Evolutionary conservation across 2,329 filamentous ascomycete genomes (phyloP).

Genomic region (Bipolaris bicolor): DNA sequence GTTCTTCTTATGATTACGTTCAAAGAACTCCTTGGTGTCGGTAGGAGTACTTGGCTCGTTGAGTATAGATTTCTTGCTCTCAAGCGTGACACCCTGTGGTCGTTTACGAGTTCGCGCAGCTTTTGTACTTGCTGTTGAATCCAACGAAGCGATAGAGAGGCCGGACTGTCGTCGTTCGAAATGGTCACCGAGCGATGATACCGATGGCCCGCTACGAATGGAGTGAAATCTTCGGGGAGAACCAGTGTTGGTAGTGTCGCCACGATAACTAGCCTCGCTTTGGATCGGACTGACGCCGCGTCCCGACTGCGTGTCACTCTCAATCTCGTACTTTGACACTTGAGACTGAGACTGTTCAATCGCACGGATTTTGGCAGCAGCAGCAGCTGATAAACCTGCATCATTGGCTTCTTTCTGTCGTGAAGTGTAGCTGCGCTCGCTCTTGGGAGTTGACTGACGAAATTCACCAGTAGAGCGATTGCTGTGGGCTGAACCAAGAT

Average conservation of each 20-base stretch:
- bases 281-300: conserved; percentile 86
- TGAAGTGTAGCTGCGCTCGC: conserved; percentile 55
- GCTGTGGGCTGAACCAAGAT: conserved; percentile 71
- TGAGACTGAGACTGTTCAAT: conserved; percentile 44
- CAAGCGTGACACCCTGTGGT: conserved; percentile 59
- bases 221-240: conserved; percentile 58
- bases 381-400: conserved; percentile 38
- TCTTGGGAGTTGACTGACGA: conserved; percentile 53
- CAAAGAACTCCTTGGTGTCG: conserved; percentile 58
- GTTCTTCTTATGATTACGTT: conserved; percentile 64
- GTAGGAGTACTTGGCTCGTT: conserved; percentile 41
- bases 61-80: conserved; percentile 58
- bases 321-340: conserved; percentile 47
- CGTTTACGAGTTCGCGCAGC: conserved; percentile 61
- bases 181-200: conserved; percentile 68
- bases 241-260: conserved; percentile 29
- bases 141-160: conserved; percentile 64
- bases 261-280: conserved; percentile 80
- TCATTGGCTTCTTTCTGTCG: conserved; percentile 28
- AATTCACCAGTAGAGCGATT: conserved; percentile 61
- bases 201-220: conserved; percentile 51
- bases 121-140: conserved; percentile 64
- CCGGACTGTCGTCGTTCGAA: conserved; percentile 59
- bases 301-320: conserved; percentile 42
- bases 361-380: conserved; percentile 49